A percentile compares a stretch with the other conserved stretches of the same genome.
Conservation (phyloP, 495 filamentous ascomycete genomes). For the Penicillium nucicola region DNA sequence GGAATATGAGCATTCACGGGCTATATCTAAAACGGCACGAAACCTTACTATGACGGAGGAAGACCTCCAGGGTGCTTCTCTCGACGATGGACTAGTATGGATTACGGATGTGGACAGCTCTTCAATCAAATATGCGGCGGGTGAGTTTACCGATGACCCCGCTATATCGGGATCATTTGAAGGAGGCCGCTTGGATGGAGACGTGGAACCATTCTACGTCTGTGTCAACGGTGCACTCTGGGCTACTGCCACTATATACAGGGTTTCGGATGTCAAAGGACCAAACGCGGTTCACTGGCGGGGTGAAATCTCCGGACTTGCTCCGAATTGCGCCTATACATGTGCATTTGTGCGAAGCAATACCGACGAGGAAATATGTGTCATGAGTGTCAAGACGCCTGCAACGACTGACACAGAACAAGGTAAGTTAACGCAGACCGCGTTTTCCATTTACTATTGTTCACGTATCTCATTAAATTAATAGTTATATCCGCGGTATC, state of each 20-base stretch:
- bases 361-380: slow-evolving; percentile 70
- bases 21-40: slow-evolving; percentile 67
- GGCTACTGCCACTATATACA: slow-evolving; percentile 73
- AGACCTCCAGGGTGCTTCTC: slow-evolving; percentile 76
- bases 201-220: slow-evolving; percentile 79
- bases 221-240: slow-evolving; percentile 85
- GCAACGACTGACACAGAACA: slow-evolving; percentile 65
- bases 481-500: slow-evolving; percentile 40
- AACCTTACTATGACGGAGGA: slow-evolving; percentile 70
- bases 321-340: slow-evolving; percentile 78
- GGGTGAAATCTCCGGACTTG: slow-evolving; percentile 86
- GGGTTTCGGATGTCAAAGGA: slow-evolving; percentile 47
- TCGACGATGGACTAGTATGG: slow-evolving; percentile 80
- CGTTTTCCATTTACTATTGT: neutral
- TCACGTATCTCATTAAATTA: slow-evolving; percentile 3
- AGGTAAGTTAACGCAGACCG: slow-evolving; percentile 33
- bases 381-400: slow-evolving; percentile 76
- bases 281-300: slow-evolving; percentile 58
- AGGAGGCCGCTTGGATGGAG: slow-evolving; percentile 31
- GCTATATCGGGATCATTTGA: slow-evolving; percentile 30
- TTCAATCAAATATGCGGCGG: slow-evolving; percentile 78
- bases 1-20: slow-evolving; percentile 84
- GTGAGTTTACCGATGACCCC: slow-evolving; percentile 55
- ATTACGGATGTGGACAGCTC: slow-evolving; percentile 80
- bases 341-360: slow-evolving; percentile 78